Evolutionary conservation across 1,284 basidiomycete genomes (phyloP), one percentile per base, ranked within the genome.

Genomic region (Microstroma glucosiphilum): DNA sequence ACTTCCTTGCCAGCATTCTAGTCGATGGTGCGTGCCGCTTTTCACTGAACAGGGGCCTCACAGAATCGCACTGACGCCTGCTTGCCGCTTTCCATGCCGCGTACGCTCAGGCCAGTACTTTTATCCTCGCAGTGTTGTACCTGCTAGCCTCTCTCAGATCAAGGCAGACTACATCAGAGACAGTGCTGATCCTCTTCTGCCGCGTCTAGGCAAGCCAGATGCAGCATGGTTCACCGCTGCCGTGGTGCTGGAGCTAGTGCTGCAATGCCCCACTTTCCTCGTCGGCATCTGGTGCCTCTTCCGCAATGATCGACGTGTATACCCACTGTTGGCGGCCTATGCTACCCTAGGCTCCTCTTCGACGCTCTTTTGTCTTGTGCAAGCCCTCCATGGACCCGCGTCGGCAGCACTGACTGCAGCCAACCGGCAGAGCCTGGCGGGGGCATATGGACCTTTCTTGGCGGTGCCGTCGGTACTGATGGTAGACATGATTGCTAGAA

Each of bases 181-280:
- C 6, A 69, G 68, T 3, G 58, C 57, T 11, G 71, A 73, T 56
- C 71, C 71, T 12, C 67, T 73, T 42, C 30, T 73, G 48, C 55
- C 60, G 1, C 40, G 41, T 19, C 23, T 21, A 3, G 17, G 51
- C 1, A 60, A 60, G 3, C 66, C 71, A 26, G 62, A 63, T n/a
- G 30, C 30, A 37, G 30, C 30, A 37, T 73, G 71, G 71, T 73
- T 73, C 42, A 48, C 60, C 1, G 68, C 66, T 26, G 59, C 67
- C 25, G 25, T 73, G 58, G 58, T 55, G 43, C 64, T 64, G 63
- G 69, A 71, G 57, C 58, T 67, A 15, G 19, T 71, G 11, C 55
- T 73, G 8, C 71, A 73, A 60, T 64, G 69, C 40, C 71, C 71
- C 9, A 65, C 60, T 40, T 73, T 71, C 30, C 30, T 37, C 30